Percentiles rank a stretch among this genome's conserved stretches.
phyloP scores from a whole-genome alignment of 441 rosid species.

The Geranium incanum region DNA sequence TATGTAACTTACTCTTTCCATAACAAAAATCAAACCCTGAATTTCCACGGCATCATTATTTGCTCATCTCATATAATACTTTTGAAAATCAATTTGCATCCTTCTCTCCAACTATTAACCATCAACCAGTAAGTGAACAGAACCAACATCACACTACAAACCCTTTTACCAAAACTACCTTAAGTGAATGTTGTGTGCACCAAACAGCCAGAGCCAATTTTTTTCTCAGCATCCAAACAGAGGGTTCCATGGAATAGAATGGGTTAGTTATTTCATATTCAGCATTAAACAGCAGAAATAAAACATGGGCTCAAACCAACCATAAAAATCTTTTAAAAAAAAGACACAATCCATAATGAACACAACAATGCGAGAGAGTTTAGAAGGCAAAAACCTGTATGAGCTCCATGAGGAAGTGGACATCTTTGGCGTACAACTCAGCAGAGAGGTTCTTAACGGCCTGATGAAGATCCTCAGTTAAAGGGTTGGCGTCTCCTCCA shows the following conservation, averaged over 20 bases:
- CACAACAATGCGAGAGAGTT: not conserved
- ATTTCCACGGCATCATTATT: not conserved
- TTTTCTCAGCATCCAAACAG: conserved; percentile 5
- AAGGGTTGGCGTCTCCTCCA: conserved; percentile 23
- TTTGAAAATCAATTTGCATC: not conserved
- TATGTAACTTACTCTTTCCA: not conserved
- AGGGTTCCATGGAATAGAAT: not conserved
- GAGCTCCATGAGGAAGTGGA: conserved; percentile 49
- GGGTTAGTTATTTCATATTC: not conserved
- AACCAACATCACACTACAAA: not conserved
- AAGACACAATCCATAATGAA: not conserved
- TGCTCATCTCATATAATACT: not conserved
- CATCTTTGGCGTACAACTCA: conserved; percentile 65
- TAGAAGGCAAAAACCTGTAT: conserved; percentile 34
- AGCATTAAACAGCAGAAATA: not conserved
- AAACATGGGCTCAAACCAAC: not conserved
- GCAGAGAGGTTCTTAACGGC: conserved; percentile 40
- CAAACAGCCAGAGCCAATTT: not conserved
- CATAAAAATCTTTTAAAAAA: not conserved
- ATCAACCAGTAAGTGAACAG: not conserved
- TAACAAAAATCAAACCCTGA: not conserved
- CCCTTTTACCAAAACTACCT: not conserved
- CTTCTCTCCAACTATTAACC: not conserved
- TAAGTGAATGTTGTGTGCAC: not conserved
- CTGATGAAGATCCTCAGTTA: conserved; percentile 19